Percentiles rank a stretch among this genome's conserved stretches.
phyloP scores from a whole-genome alignment of 768 basidiomycete species.

The Filobasidium floriforme region DNA sequence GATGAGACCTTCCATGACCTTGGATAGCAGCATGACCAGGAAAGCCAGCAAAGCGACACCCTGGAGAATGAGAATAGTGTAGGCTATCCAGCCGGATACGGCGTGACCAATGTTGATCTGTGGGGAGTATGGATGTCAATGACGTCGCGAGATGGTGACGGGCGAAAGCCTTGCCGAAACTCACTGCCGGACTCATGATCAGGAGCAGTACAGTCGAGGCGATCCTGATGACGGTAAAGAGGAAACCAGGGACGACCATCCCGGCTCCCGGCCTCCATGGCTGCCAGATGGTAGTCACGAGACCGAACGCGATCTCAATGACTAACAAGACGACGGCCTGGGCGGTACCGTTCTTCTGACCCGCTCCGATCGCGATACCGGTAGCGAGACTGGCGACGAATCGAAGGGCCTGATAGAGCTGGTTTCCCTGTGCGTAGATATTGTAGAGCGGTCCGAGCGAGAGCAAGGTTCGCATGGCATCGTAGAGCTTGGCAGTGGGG shows the following conservation, averaged over 20 bases:
- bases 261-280: constrained; percentile 95
- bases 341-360: constrained; percentile 79
- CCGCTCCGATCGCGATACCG: constrained; percentile 79
- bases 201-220: constrained; percentile 82
- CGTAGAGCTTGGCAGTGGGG: constrained; percentile 82
- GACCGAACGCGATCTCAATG: constrained; percentile 74
- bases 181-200: constrained; percentile 77
- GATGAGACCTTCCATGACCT: constrained; percentile 72
- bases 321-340: constrained; percentile 86
- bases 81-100: constrained; percentile 86
- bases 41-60: constrained; percentile 77
- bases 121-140: background rate
- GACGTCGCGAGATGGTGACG: background rate
- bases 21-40: constrained; percentile 69
- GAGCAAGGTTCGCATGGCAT: constrained; percentile 85
- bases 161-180: constrained; percentile 42
- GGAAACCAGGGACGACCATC: constrained; percentile 91
- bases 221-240: constrained; percentile 84
- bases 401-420: constrained; percentile 73
- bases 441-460: constrained; percentile 88
- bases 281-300: constrained; percentile 86
- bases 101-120: constrained; percentile 77
- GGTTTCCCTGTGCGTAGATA: constrained; percentile 82
- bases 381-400: constrained; percentile 74
- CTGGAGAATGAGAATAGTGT: constrained; percentile 75